Evolutionary conservation across 495 filamentous ascomycete genomes (phyloP), one percentile per base, ranked within the genome.

Genomic region (Aspergillus taichungensis): DNA sequence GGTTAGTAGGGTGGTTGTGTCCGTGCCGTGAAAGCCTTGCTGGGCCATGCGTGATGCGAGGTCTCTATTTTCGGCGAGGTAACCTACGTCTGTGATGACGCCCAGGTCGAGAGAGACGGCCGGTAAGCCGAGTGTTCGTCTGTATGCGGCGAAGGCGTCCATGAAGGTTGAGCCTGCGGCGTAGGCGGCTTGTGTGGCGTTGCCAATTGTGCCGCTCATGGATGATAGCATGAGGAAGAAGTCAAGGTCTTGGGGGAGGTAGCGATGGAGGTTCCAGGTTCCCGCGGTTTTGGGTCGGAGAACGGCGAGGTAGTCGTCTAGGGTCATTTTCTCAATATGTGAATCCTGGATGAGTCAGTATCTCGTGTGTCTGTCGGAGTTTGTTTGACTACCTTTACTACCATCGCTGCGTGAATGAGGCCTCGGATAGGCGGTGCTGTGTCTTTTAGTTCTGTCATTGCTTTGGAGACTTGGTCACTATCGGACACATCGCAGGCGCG

Each of bases 11-110:
- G 53, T 61, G 14, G 27, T 8, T 2, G 47, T 59, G 29, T 55
- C 51, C 1, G 53, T 61, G 24, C 57, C 53, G 9, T 59, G 43
- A 36, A 63, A 62, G 5, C 61, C 61, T 18, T 58, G 56, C 11
- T 47, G 34, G 8, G 43, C 32, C 58, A 62, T 64, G 30, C 48
- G 54, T 9, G 42, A 10, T 8, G 54, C 54, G 12, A 64, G 37
- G 0, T 57, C 58, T 10, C 43, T 40, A 40, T 62, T 59, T 11
- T 60, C 47, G 18, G 51, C 75, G 51, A 80, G 60, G 61, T 79
- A 79, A 13, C 79, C 79, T 0, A 73, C 73, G 34, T 76, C 75
- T 1, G 67, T 70, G 28, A 82, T 72, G 0, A 71, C 64, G 1
- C 73, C 77, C 1, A 84, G 67, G 44, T 80, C 76, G 12, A 84